These are phyloP conservation scores for Oemleria cerasiformis DNA, from an alignment of 306 rosid genomes.

Conservation along the genomic window DNA sequence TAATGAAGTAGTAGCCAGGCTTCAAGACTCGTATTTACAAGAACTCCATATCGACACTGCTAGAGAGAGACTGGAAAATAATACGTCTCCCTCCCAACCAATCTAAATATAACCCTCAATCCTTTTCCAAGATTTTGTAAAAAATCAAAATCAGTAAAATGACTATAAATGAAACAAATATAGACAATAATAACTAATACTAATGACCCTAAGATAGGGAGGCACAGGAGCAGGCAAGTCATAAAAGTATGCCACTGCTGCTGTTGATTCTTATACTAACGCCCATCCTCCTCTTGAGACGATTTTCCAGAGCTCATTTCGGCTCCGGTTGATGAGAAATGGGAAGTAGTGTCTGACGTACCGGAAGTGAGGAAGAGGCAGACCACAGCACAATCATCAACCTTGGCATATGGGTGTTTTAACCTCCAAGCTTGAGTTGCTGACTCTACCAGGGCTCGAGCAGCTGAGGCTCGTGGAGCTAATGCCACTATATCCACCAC, in stretches of 20 bases:
- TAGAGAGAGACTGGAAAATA: conserved; percentile 31
- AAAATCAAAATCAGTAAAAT: conserved; percentile 30
- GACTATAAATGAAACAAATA: conserved; percentile 34
- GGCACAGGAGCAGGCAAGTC: conserved; percentile 34
- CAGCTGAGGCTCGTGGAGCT: conserved; percentile 51
- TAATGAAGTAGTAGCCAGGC: background rate
- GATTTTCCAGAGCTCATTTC: conserved; percentile 25
- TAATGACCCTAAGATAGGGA: conserved; percentile 33
- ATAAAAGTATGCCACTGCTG: conserved; percentile 27
- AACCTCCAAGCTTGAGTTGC: conserved; percentile 67
- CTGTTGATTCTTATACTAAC: conserved; percentile 22
- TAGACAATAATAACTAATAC: conserved; percentile 27
- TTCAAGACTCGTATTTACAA: conserved; percentile 48
- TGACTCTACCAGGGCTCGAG: conserved; percentile 50
- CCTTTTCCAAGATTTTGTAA: conserved; percentile 21
- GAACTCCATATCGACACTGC: conserved; percentile 39
- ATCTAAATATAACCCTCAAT: conserved; percentile 16
- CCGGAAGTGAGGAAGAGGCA: conserved; percentile 64
- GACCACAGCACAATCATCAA: conserved; percentile 81
- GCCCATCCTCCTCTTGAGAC: conserved; percentile 29
- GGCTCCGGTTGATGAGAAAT: conserved; percentile 19
- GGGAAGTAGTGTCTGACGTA: conserved; percentile 17
- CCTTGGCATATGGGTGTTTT: conserved; percentile 46
- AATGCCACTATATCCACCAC: conserved; percentile 65
- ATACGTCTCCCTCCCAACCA: conserved; percentile 43